Conservation (phyloP, 1,139 yeast genomes). For the Hansenula anomala region DNA sequence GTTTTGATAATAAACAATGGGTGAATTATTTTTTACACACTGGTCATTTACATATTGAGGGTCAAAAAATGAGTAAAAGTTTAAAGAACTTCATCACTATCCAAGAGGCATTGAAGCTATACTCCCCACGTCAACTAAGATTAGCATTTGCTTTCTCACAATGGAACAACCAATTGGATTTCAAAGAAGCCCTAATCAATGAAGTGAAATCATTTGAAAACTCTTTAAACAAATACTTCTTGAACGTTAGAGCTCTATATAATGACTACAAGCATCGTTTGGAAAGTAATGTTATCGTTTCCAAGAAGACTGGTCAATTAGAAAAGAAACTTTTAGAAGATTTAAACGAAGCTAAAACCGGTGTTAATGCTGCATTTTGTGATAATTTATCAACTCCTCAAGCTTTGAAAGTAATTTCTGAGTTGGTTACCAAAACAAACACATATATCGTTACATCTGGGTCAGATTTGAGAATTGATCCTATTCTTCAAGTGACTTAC, state of each 20-base stretch:
- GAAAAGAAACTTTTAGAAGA: slow-evolving; percentile 56
- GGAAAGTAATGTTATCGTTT: slow-evolving; percentile 39
- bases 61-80: slow-evolving; percentile 96
- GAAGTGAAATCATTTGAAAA: slow-evolving; percentile 79
- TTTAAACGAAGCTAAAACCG: slow-evolving; percentile 50
- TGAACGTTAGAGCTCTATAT: slow-evolving; percentile 73
- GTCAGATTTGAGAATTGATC: slow-evolving; percentile 56
- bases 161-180: slow-evolving; percentile 92
- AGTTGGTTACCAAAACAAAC: slow-evolving; percentile 67
- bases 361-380: slow-evolving; percentile 74
- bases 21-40: slow-evolving; percentile 93
- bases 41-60: slow-evolving; percentile 96
- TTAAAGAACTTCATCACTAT: slow-evolving; percentile 93
- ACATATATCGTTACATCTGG: slow-evolving; percentile 58
- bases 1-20: slow-evolving; percentile 89
- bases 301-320: slow-evolving; percentile 45
- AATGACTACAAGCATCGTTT: slow-evolving; percentile 45
- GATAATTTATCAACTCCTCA: slow-evolving; percentile 82
- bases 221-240: slow-evolving; percentile 74
- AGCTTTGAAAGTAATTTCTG: slow-evolving; percentile 61
- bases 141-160: slow-evolving; percentile 85
- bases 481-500: slow-evolving; percentile 54
- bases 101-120: slow-evolving; percentile 75
- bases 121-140: slow-evolving; percentile 77
- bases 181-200: slow-evolving; percentile 70